Conservation (phyloP, 1,139 yeast species). For the Diutina sp. region DNA sequence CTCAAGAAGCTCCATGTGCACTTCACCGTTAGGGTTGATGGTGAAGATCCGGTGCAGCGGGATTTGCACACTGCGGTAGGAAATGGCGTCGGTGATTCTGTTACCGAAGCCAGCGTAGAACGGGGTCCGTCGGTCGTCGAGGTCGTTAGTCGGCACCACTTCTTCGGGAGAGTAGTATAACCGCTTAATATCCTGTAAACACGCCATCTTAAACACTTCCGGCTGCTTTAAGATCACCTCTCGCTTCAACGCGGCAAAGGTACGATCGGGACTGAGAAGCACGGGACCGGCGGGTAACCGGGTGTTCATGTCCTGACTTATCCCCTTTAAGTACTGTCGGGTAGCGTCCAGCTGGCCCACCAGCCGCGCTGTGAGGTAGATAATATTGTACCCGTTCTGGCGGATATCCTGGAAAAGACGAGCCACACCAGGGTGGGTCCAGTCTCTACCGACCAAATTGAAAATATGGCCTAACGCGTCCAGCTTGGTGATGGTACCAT, state of each 20-base stretch:
- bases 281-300: slow-evolving; percentile 87
- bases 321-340: slow-evolving; percentile 66
- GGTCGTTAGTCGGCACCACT: slow-evolving; percentile 5
- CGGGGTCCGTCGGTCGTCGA: slow-evolving; percentile 43
- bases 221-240: slow-evolving; percentile 93
- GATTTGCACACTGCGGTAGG: slow-evolving; percentile 86
- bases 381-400: slow-evolving; percentile 80
- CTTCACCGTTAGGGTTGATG: slow-evolving; percentile 93
- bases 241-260: slow-evolving; percentile 86
- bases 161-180: slow-evolving; percentile 30
- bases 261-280: slow-evolving; percentile 88
- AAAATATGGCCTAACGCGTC: slow-evolving; percentile 96
- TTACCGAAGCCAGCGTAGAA: slow-evolving; percentile 98
- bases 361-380: slow-evolving; percentile 89
- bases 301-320: slow-evolving; percentile 53
- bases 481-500: slow-evolving; percentile 95
- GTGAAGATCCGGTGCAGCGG: slow-evolving; percentile 94
- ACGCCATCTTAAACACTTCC: slow-evolving; percentile 96
- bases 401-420: slow-evolving; percentile 75
- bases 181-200: slow-evolving; percentile 73
- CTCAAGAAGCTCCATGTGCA: slow-evolving; percentile 91
- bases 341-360: slow-evolving; percentile 96
- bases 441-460: slow-evolving; percentile 89
- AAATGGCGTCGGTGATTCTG: slow-evolving; percentile 90
- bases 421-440: slow-evolving; percentile 98